These are phyloP conservation scores for Paspalum notatum DNA, from an alignment of 176 grass and related monocot species.

Conservation along the genomic window DNA sequence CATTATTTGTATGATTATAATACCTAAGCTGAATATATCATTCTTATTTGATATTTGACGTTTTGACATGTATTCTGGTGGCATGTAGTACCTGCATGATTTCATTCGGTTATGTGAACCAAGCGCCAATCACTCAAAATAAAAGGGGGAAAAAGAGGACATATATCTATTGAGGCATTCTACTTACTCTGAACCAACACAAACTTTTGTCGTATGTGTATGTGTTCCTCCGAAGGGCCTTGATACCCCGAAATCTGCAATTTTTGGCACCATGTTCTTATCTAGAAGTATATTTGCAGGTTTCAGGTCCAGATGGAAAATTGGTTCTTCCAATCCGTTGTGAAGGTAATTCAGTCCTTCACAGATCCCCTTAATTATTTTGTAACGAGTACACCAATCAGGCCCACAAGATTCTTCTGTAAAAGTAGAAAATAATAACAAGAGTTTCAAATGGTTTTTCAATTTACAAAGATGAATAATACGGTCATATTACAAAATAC, in stretches of 20 bases:
- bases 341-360: conserved; percentile 1
- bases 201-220: not conserved
- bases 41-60: not conserved
- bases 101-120: too few species aligned
- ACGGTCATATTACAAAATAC: not conserved
- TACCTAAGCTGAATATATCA: not conserved
- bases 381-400: not conserved
- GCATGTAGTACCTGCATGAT: not conserved
- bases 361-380: conserved; percentile 1
- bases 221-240: not conserved
- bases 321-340: not conserved
- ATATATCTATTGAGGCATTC: too few species aligned
- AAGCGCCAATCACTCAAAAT: too few species aligned
- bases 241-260: conserved; percentile 3
- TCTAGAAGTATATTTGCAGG: not conserved
- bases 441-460: too few species aligned
- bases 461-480: not conserved
- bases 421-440: not conserved
- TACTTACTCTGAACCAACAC: not conserved
- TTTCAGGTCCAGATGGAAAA: not conserved
- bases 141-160: too few species aligned
- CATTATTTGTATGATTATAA: not conserved
- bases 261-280: not conserved
- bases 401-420: not conserved
- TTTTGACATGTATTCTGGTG: not conserved